These are phyloP conservation scores for Haemoproteus tartakovskyi DNA, from an alignment of 169 alveolate genomes.

Conservation along the genomic window DNA sequence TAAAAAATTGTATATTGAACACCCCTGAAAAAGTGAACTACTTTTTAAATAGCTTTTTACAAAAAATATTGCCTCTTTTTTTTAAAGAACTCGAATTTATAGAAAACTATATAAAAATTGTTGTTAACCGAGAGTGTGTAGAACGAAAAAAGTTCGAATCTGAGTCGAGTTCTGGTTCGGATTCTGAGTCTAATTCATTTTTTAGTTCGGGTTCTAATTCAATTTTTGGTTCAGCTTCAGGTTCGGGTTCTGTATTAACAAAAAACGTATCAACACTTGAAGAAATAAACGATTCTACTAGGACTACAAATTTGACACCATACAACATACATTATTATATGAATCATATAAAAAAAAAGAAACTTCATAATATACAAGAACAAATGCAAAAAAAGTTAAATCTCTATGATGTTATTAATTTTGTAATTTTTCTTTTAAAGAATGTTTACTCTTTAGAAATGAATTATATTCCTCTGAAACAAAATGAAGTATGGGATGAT, in stretches of 20 bases:
- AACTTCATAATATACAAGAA: constrained; percentile 22
- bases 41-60: constrained; percentile 21
- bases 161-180: not conserved
- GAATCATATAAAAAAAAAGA: constrained; percentile 39
- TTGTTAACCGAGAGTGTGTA: not conserved
- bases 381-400: constrained; percentile 19
- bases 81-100: constrained; percentile 32
- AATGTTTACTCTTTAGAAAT: constrained; percentile 38
- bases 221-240: not conserved
- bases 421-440: constrained; percentile 43
- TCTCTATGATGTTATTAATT: constrained; percentile 36
- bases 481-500: constrained; percentile 61
- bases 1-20: constrained; percentile 53
- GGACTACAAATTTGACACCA: constrained; percentile 7
- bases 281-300: not conserved
- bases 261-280: not conserved
- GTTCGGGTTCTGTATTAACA: no score
- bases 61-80: constrained; percentile 20
- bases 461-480: constrained; percentile 12
- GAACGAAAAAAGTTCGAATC: not conserved
- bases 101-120: constrained; percentile 11
- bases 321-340: constrained; percentile 22
- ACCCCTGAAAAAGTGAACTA: constrained; percentile 36
- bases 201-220: not conserved
- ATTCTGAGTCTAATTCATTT: no score